Base-by-base conservation (phyloP, 768 basidiomycete species). In the Sporobolomyces pararoseus region DNA sequence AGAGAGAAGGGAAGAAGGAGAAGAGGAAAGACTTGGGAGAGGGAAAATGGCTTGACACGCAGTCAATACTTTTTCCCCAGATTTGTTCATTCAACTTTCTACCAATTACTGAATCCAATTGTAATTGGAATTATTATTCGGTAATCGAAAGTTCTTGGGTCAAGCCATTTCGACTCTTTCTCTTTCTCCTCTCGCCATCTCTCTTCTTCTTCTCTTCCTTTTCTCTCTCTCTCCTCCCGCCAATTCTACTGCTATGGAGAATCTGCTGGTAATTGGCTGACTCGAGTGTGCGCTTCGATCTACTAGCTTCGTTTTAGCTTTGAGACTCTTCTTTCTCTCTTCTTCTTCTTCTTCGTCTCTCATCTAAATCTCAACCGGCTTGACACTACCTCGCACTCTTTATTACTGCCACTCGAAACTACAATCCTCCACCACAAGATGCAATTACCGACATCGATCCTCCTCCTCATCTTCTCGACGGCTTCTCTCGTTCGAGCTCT, bases 1-100 rank as follows among this genome's bases (percentile, higher is more conserved):
- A 4, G 23, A 34, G 42, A n/a, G 25, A 21, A 49, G 9, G 35
- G 29, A 27, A 17, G 27, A 5, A 7, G 25, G 25, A 29, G 35
- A 34, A 57, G 31, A 27, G 31, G 25, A 53, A 53, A 65, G 66
- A 57, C 27, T 27, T 16, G 12, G 44, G 25, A 47, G 21, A 47
- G 21, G 25, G n/a, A 21, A 9, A 19, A 64, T n/a, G 50, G 50
- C 25, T 25, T 25, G 39, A 42, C 5, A 21, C 46, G 10, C 25
- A 25, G 14, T 52, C 31, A 47, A n/a, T n/a, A n/a, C n/a, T n/a
- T n/a, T n/a, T n/a, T n/a, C 27, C 55, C 54, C 54, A 55, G 9
- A 35, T 23, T 55, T 55, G 54, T 66, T 66, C 60, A 66, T 25
- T 49, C 58, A 71, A 25, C 14, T 35, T 46, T 60, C 63, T 70